Conservation (phyloP, 108 stramenopile genomes). For the Fragilariopsis cylindrus region DNA sequence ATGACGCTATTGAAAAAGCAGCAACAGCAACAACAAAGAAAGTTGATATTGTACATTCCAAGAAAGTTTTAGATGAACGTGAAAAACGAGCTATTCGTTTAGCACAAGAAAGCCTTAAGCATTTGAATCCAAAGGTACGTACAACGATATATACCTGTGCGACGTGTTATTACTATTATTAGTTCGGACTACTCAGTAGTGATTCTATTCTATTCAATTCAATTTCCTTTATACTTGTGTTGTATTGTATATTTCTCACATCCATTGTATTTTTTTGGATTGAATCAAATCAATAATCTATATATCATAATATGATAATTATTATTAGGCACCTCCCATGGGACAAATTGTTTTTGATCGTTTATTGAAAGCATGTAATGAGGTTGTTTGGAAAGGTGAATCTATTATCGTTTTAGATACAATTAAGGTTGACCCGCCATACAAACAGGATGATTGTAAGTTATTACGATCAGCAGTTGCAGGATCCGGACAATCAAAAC, state of each 20-base stretch:
- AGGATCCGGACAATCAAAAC: constrained; percentile 31
- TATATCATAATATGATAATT: neutral
- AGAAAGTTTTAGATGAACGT: constrained; percentile 71
- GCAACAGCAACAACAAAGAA: neutral
- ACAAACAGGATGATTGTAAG: constrained; percentile 62
- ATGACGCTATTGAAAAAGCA: too few relatives aligned
- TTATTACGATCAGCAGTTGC: constrained; percentile 35
- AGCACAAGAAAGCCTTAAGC: constrained; percentile 76
- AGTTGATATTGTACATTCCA: constrained; percentile 36
- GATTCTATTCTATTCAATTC: too few relatives aligned
- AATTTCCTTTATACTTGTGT: neutral
- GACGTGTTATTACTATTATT: neutral
- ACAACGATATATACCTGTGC: neutral
- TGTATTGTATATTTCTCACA: neutral
- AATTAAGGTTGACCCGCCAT: constrained; percentile 83
- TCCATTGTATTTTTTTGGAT: neutral
- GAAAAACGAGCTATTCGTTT: constrained; percentile 73
- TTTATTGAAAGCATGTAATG: constrained; percentile 80
- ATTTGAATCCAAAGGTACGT: constrained; percentile 81
- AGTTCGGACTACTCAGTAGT: too few relatives aligned
- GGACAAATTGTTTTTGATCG: constrained; percentile 84
- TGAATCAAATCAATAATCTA: neutral
- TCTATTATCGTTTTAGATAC: constrained; percentile 66
- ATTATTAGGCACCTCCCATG: constrained; percentile 57
- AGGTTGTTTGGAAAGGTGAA: constrained; percentile 61